Conservation (phyloP, 768 basidiomycete genomes). For the Ephemerocybe angulata region DNA sequence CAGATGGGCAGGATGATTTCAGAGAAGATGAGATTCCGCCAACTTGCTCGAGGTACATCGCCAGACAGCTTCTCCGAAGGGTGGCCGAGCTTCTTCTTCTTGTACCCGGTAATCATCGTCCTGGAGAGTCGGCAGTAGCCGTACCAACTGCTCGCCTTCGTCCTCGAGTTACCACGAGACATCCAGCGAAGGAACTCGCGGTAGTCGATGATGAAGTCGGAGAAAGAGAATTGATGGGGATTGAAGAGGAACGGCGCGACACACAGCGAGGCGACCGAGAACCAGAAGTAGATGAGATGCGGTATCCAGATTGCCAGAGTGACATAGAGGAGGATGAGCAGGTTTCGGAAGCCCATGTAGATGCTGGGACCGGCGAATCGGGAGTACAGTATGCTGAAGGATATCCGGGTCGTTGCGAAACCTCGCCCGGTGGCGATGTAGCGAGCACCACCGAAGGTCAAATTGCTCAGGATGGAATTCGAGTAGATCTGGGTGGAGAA, state of each 20-base stretch:
- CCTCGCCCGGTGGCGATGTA: slow-evolving; percentile 99
- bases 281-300: slow-evolving; percentile 98
- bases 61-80: slow-evolving; percentile 96
- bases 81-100: slow-evolving; percentile 97
- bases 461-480: slow-evolving; percentile 92
- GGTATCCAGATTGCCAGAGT: slow-evolving; percentile 92
- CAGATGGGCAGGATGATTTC: slow-evolving; percentile 82
- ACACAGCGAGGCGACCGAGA: slow-evolving; percentile 91
- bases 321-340: slow-evolving; percentile 85
- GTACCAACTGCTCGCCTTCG: slow-evolving; percentile 98
- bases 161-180: slow-evolving; percentile 95
- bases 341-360: slow-evolving; percentile 96
- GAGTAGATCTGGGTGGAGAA: slow-evolving; percentile 99
- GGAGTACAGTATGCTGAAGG: slow-evolving; percentile 95
- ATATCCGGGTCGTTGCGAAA: slow-evolving; percentile 95
- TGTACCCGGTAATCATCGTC: slow-evolving; percentile 98
- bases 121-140: slow-evolving; percentile 97
- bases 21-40: slow-evolving; percentile 77
- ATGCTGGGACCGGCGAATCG: slow-evolving; percentile 99
- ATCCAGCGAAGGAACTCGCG: slow-evolving; percentile 99
- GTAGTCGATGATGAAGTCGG: slow-evolving; percentile 98
- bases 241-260: slow-evolving; percentile 99
- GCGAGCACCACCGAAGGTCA: slow-evolving; percentile 96
- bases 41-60: slow-evolving; percentile 89
- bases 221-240: slow-evolving; percentile 97